phyloP scores from a whole-genome alignment of 352 stramenopile species.

The Phytophthora crassamura region DNA sequence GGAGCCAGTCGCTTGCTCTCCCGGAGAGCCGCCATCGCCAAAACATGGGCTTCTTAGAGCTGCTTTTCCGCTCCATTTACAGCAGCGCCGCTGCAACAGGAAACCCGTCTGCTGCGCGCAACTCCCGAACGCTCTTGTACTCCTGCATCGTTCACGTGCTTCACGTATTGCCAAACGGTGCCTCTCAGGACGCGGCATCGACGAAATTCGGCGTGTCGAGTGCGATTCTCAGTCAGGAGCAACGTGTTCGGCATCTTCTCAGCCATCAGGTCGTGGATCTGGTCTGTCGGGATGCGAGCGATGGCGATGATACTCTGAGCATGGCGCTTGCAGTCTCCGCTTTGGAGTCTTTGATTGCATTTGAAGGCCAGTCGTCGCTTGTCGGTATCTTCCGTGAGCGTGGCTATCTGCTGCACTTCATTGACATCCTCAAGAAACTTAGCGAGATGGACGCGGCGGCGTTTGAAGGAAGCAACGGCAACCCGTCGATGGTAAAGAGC shows the following conservation, averaged over 20 bases:
- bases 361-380: slow-evolving; percentile 55
- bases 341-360: slow-evolving; percentile 69
- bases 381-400: slow-evolving; percentile 72
- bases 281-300: slow-evolving; percentile 77
- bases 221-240: slow-evolving; percentile 31
- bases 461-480: slow-evolving; percentile 52
- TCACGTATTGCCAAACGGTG: slow-evolving; percentile 39
- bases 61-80: slow-evolving; percentile 69
- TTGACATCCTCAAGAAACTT: slow-evolving; percentile 77
- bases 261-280: slow-evolving; percentile 72
- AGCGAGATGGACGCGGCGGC: slow-evolving; percentile 69
- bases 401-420: slow-evolving; percentile 83
- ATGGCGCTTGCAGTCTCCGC: slow-evolving; percentile 83
- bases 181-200: slow-evolving; percentile 24
- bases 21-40: slow-evolving; percentile 54
- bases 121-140: slow-evolving; percentile 81
- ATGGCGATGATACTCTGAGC: slow-evolving; percentile 78
- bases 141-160: slow-evolving; percentile 79
- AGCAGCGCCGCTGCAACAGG: slow-evolving; percentile 66
- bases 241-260: slow-evolving; percentile 44
- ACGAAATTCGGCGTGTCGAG: slow-evolving; percentile 22
- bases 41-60: slow-evolving; percentile 61
- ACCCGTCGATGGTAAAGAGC: slow-evolving; percentile 46
- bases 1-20: slow-evolving; percentile 27
- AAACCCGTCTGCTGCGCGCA: slow-evolving; percentile 78